Conservation (phyloP, 441 rosid species). For the Eruca vesicaria region DNA sequence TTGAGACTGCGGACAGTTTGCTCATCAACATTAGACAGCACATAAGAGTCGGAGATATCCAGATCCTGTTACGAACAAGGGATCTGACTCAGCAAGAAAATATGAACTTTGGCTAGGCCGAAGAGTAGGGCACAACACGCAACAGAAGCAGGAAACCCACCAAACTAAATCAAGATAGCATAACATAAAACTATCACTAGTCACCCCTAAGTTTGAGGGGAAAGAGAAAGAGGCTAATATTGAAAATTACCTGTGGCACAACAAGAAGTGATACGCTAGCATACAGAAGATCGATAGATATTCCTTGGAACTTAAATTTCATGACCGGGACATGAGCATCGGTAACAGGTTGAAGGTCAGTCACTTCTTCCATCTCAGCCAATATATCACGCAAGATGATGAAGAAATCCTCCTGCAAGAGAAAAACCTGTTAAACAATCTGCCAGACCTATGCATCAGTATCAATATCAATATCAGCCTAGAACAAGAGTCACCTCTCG, state of each 20-base stretch:
- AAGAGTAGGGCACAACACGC: background rate
- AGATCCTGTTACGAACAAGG: constrained; percentile 52
- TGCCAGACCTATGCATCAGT: no score
- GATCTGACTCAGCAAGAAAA: constrained; percentile 22
- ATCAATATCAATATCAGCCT: no score
- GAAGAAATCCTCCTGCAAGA: constrained; percentile 61
- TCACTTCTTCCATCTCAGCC: constrained; percentile 63
- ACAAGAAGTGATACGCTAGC: constrained; percentile 59
- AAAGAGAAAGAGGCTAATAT: background rate
- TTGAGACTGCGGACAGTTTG: constrained; percentile 92
- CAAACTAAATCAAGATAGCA: background rate
- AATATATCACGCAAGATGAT: constrained; percentile 47
- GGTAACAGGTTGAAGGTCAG: constrained; percentile 68
- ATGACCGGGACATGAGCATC: constrained; percentile 76
- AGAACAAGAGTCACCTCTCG: constrained; percentile 48
- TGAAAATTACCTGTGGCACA: constrained; percentile 61
- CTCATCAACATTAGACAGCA: constrained; percentile 69
- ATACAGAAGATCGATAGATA: constrained; percentile 64
- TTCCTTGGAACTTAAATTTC: constrained; percentile 69
- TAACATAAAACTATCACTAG: background rate
- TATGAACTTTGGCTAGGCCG: background rate
- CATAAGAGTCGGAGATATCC: constrained; percentile 70
- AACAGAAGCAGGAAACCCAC: background rate
- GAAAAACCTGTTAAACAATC: background rate
- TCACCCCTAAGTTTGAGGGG: background rate